Conservation (phyloP, 495 filamentous ascomycete genomes). For the Sordaria brevicollis region DNA sequence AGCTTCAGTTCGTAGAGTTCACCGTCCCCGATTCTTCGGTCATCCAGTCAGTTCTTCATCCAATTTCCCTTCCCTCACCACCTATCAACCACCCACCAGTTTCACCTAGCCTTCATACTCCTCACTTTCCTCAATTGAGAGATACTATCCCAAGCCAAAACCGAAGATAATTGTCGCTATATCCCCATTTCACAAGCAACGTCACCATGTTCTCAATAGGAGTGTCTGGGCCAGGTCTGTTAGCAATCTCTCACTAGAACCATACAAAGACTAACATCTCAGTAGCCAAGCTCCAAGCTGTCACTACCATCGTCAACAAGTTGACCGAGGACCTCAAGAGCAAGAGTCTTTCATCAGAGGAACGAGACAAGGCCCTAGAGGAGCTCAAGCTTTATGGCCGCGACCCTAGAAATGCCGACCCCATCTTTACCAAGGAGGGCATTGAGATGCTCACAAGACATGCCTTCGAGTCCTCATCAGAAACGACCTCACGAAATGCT, state of each 20-base stretch:
- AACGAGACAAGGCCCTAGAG: conserved; percentile 52
- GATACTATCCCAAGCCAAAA: not conserved
- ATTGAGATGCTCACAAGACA: conserved; percentile 62
- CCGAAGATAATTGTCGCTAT: not conserved
- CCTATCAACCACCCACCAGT: not conserved
- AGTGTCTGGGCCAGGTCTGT: not conserved
- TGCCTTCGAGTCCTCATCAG: conserved; percentile 53
- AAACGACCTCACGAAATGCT: conserved; percentile 60
- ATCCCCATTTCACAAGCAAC: not conserved
- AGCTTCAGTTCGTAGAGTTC: not conserved
- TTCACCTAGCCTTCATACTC: not conserved
- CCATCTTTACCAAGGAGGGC: conserved; percentile 75
- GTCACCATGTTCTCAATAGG: not conserved
- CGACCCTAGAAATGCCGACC: conserved; percentile 55
- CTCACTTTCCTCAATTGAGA: not conserved
- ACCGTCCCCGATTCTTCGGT: not conserved
- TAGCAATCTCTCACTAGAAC: not conserved
- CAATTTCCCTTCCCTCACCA: not conserved
- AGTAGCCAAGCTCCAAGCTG: conserved; percentile 54
- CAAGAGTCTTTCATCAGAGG: conserved; percentile 47
- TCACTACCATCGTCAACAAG: conserved; percentile 46
- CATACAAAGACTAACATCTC: not conserved
- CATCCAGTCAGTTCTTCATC: not conserved
- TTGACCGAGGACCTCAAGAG: conserved; percentile 49
- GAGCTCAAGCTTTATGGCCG: conserved; percentile 73